A percentile compares a stretch with the other conserved stretches of the same genome.
phyloP scores from a whole-genome alignment of 2,329 filamentous ascomycete genomes.

The Fusarium marasasianum region DNA sequence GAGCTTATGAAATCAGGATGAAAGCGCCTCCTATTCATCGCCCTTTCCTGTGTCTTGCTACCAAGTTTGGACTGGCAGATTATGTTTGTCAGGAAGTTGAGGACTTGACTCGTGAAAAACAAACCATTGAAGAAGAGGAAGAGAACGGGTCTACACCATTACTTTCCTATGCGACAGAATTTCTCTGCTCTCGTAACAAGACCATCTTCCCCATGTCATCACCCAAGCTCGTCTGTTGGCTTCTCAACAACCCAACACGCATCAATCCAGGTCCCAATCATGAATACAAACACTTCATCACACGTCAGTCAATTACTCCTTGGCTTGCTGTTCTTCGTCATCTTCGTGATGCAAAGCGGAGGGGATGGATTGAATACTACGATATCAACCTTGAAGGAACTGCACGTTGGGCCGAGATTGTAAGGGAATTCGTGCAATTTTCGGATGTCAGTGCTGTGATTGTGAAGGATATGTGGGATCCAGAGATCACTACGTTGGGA shows the following conservation, averaged over 20 bases:
- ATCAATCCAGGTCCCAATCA: constrained; percentile 1
- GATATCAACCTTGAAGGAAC: constrained; percentile 2
- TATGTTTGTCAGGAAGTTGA: constrained; percentile 7
- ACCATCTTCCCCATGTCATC: constrained; percentile 11
- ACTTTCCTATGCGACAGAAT: constrained; percentile 9
- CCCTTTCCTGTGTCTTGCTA: constrained; percentile 2
- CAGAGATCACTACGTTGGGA: background rate
- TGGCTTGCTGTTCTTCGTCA: constrained; percentile 7
- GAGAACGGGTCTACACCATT: background rate
- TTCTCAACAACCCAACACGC: background rate
- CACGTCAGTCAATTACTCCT: background rate
- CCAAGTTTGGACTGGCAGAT: background rate
- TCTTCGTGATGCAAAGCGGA: constrained; percentile 6
- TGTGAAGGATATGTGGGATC: constrained; percentile 3
- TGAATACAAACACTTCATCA: constrained; percentile 11
- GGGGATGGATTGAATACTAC: constrained; percentile 10
- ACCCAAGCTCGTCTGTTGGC: background rate
- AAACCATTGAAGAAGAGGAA: background rate
- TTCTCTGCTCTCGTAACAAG: constrained; percentile 11
- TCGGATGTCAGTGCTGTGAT: background rate
- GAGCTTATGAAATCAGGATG: constrained; percentile 4
- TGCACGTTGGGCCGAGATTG: background rate
- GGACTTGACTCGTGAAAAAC: background rate
- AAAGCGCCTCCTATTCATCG: constrained; percentile 1
- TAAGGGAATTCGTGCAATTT: background rate